Percentiles rank a stretch among this genome's conserved stretches.
These are phyloP conservation scores for Penicillium waksmanii DNA, from an alignment of 495 filamentous ascomycete genomes.

Conservation along the genomic window DNA sequence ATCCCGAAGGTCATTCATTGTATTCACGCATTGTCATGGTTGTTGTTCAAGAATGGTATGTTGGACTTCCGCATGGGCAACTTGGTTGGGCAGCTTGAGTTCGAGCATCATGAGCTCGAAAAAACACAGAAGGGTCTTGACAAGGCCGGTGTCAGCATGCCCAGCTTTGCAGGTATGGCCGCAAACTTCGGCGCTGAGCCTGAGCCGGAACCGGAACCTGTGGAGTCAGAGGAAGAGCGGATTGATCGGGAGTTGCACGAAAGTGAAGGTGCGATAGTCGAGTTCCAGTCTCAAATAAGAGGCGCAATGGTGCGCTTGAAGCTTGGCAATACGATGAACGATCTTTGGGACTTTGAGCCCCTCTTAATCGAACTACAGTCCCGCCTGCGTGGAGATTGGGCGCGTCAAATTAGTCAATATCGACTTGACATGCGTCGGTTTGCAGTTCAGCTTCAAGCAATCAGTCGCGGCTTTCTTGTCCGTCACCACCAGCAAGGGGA, in stretches of 20 bases:
- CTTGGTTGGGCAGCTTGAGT: slow-evolving; percentile 93
- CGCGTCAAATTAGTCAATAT: slow-evolving; percentile 76
- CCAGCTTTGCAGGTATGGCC: slow-evolving; percentile 95
- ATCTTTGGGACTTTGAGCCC: slow-evolving; percentile 87
- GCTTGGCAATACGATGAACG: slow-evolving; percentile 82
- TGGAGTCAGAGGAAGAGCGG: slow-evolving; percentile 87
- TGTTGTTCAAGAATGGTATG: slow-evolving; percentile 91
- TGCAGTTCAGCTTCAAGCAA: slow-evolving; percentile 75
- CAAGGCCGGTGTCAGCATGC: slow-evolving; percentile 92
- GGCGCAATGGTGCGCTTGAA: slow-evolving; percentile 78
- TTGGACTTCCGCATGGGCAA: slow-evolving; percentile 98
- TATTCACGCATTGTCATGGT: slow-evolving; percentile 94
- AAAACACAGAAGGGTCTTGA: slow-evolving; percentile 96
- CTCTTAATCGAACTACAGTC: slow-evolving; percentile 81
- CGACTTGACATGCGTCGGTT: slow-evolving; percentile 78
- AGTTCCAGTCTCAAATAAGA: slow-evolving; percentile 86
- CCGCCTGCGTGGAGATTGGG: slow-evolving; percentile 76
- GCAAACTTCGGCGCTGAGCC: slow-evolving; percentile 90
- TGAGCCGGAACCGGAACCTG: slow-evolving; percentile 67
- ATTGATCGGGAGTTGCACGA: slow-evolving; percentile 83
- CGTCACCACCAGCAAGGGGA: slow-evolving; percentile 64
- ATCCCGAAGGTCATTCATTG: slow-evolving; percentile 99
- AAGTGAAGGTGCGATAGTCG: slow-evolving; percentile 68
- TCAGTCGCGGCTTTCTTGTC: slow-evolving; percentile 76
- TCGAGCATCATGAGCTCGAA: slow-evolving; percentile 96